Percentiles rank a stretch among this genome's conserved stretches.
Conservation (phyloP, 2,329 filamentous ascomycete genomes). For the Camptophora hylomeconis region DNA sequence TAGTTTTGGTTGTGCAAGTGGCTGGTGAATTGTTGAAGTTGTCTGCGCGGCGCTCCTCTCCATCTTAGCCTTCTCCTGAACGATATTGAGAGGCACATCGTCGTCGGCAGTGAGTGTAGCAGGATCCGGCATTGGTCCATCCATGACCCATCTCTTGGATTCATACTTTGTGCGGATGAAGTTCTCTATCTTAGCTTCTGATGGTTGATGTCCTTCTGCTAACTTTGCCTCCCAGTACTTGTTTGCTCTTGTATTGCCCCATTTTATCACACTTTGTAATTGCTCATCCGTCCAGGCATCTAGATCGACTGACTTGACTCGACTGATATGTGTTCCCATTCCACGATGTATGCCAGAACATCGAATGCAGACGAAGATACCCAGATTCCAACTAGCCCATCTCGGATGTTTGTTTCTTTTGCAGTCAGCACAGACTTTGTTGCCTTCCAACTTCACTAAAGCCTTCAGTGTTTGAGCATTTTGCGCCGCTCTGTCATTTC, state of each 20-base stretch:
- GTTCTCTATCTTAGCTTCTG: slow-evolving; percentile 98
- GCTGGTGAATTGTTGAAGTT: slow-evolving; percentile 18
- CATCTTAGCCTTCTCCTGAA: slow-evolving; percentile 58
- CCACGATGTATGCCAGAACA: slow-evolving; percentile 97
- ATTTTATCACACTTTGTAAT: slow-evolving; percentile 80
- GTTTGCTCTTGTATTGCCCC: slow-evolving; percentile 93
- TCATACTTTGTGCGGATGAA: slow-evolving; percentile 99
- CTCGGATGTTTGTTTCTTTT: slow-evolving; percentile 97
- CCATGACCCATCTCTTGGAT: slow-evolving; percentile 98
- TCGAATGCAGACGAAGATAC: slow-evolving; percentile 93
- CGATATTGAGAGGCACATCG: slow-evolving; percentile 57
- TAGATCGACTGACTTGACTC: slow-evolving; percentile 94
- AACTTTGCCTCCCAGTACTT: slow-evolving; percentile 98
- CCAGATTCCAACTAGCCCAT: slow-evolving; percentile 99
- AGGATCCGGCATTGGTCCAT: slow-evolving; percentile 88
- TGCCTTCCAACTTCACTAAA: slow-evolving; percentile 82
- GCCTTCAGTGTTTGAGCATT: slow-evolving; percentile 91
- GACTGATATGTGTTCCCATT: slow-evolving; percentile 97
- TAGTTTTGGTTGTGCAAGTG: slow-evolving; percentile 28
- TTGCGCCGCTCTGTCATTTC: slow-evolving; percentile 65
- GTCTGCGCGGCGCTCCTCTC: slow-evolving; percentile 43
- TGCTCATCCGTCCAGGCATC: slow-evolving; percentile 99
- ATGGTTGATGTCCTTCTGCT: slow-evolving; percentile 78
- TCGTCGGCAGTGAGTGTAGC: slow-evolving; percentile 71
- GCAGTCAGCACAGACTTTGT: slow-evolving; percentile 97